Evolutionary conservation across 1,139 yeast genomes (phyloP).

Genomic region (Yamadazyma taylorii): DNA sequence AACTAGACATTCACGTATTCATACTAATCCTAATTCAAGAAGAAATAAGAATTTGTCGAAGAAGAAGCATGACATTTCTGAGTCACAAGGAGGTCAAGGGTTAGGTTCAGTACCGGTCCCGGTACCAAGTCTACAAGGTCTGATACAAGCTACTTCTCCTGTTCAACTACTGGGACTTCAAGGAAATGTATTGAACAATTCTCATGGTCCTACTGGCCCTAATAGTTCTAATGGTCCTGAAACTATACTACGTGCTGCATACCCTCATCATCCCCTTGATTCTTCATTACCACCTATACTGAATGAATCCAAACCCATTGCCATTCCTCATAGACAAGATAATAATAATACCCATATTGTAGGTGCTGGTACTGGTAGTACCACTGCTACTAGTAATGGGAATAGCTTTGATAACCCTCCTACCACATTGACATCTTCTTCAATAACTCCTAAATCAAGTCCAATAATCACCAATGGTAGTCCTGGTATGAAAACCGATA

Average conservation of each 20-base stretch:
- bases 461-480: not conserved
- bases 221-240: too few relatives aligned
- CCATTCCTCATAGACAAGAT: not conserved
- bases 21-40: conserved; percentile 72
- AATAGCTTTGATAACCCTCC: not conserved
- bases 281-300: not conserved
- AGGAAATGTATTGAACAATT: too few relatives aligned
- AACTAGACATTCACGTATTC: conserved; percentile 86
- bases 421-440: not conserved
- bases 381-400: not conserved
- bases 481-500: conserved; percentile 6
- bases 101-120: too few relatives aligned
- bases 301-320: not conserved
- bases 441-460: conserved; percentile 2
- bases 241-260: too few relatives aligned
- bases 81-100: too few relatives aligned
- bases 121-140: too few relatives aligned
- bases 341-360: not conserved
- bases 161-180: too few relatives aligned
- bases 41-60: conserved; percentile 45
- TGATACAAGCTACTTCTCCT: too few relatives aligned
- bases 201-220: too few relatives aligned
- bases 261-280: not conserved
- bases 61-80: conserved; percentile 10
- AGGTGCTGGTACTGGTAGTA: too few relatives aligned